Percentiles rank a stretch among this genome's conserved stretches.
Conservation (phyloP, 2,329 filamentous ascomycete genomes). For the Aureobasidium subglaciale region DNA sequence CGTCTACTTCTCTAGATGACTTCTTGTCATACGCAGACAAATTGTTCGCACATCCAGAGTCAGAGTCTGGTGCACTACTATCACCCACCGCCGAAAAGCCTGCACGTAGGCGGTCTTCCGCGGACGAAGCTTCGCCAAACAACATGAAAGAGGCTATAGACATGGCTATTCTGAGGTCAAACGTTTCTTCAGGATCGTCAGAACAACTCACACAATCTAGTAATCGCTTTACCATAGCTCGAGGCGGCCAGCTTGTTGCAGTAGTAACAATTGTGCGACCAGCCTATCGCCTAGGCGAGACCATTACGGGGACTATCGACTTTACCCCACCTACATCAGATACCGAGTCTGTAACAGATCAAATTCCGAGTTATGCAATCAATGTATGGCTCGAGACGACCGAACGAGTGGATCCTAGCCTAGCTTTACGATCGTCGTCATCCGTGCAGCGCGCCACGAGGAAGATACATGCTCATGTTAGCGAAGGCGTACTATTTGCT, state of each 20-base stretch:
- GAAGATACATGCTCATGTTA: constrained; percentile 68
- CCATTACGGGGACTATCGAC: constrained; percentile 75
- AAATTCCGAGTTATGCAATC: constrained; percentile 75
- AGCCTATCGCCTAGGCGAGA: constrained; percentile 82
- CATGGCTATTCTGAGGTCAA: constrained; percentile 72
- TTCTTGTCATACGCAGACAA: constrained; percentile 74
- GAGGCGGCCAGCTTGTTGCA: constrained; percentile 84
- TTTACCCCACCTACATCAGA: constrained; percentile 47
- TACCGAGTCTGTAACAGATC: background rate
- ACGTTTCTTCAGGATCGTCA: constrained; percentile 45
- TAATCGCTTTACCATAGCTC: constrained; percentile 93
- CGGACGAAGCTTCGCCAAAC: constrained; percentile 37
- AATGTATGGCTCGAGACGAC: constrained; percentile 78
- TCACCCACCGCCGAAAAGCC: constrained; percentile 55
- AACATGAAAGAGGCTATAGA: constrained; percentile 81
- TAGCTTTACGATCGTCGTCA: constrained; percentile 77
- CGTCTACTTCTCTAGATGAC: constrained; percentile 45
- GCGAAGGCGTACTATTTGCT: constrained; percentile 77
- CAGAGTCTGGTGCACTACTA: constrained; percentile 54
- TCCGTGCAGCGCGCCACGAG: constrained; percentile 83
- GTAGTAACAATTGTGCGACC: constrained; percentile 84
- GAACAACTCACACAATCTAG: constrained; percentile 51
- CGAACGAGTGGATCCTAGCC: constrained; percentile 70
- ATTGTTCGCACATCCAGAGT: constrained; percentile 54
- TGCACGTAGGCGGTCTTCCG: constrained; percentile 37